These are phyloP conservation scores for Phanerodontia chrysosporium DNA, from an alignment of 768 basidiomycete genomes.

Conservation along the genomic window DNA sequence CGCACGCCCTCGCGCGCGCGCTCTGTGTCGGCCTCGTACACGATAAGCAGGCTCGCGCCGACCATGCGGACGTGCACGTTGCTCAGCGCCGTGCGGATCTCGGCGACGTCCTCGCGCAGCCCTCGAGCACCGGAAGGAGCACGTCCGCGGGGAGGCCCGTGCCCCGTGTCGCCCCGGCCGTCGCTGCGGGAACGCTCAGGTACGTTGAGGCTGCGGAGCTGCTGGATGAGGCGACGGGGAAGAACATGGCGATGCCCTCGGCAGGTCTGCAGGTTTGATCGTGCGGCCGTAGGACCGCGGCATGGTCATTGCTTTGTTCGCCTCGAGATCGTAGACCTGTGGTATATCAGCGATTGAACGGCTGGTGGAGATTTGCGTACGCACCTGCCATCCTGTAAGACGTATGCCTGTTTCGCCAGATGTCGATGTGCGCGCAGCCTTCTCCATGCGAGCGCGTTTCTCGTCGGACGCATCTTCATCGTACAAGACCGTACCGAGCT, in stretches of 20 bases:
- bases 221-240: constrained; percentile 40
- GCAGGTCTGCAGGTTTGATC: constrained; percentile 63
- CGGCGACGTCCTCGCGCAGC: constrained; percentile 49
- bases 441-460: constrained; percentile 76
- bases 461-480: constrained; percentile 62
- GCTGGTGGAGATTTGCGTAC: constrained; percentile 16
- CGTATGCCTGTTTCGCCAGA: constrained; percentile 71
- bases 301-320: constrained; percentile 52
- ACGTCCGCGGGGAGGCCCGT: constrained; percentile 52
- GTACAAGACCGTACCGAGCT: constrained; percentile 88
- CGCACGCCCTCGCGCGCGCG: constrained; percentile 35
- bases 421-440: constrained; percentile 66
- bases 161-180: constrained; percentile 19
- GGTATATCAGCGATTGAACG: neutral
- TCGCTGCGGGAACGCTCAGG: constrained; percentile 6
- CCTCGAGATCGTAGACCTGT: constrained; percentile 70
- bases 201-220: neutral
- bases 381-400: constrained; percentile 88
- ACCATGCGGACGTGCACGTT: constrained; percentile 72
- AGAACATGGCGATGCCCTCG: constrained; percentile 76
- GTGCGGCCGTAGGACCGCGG: constrained; percentile 78
- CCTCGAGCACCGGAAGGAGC: constrained; percentile 55
- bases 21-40: constrained; percentile 66
- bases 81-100: constrained; percentile 47
- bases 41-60: constrained; percentile 73